Base-by-base conservation (phyloP, 1,139 yeast species). In the Kurtzmaniella natalensis region DNA sequence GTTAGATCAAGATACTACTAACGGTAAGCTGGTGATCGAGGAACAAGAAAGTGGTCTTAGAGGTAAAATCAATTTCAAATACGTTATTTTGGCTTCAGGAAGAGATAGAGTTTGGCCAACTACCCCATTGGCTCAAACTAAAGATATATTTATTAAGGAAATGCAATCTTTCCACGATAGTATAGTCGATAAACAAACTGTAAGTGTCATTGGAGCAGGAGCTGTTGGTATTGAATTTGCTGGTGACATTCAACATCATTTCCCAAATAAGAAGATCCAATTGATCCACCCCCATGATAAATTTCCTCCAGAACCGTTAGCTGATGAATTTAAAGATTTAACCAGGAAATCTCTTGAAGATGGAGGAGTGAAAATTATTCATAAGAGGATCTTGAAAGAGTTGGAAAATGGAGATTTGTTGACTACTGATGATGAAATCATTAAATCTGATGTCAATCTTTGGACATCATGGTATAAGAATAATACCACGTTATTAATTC, bases 41-140 rank as follows among this genome's bases (percentile, higher is more conserved):
- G 37, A n/a, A 10, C 16, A 14, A 17, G 16, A 17, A 9, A 18
- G 7, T 7, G 24, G 30, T 8, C 6, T 17, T 37, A 41, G 37
- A 11, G 57, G 55, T n/a, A 42, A 42, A 1, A 49, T 72, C 15
- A 51, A 52, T n/a, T 76, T 72, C 46, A 76, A 73, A 42, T 73
- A 69, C 41, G 68, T 68, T 16, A 55, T 74, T 4, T 47, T 66
- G 40, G 76, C 79, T 3, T 53, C 72, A 3, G 81, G 81, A 1
- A 52, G 79, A 47, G 61, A 71, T 38, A 53, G 80, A 38, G 51
- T 55, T 28, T 74, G 77, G 76, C 81, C 81, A 9, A 65, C 73
- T 23, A 72, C 76, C 15, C 81, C 81, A 1, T 43, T 46, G 18
- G 71, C 65, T 1, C 50, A 42, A 37, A 63, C 60, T 13, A 42